Base-by-base conservation (phyloP, 306 rosid genomes). In the Quercus parvula region DNA sequence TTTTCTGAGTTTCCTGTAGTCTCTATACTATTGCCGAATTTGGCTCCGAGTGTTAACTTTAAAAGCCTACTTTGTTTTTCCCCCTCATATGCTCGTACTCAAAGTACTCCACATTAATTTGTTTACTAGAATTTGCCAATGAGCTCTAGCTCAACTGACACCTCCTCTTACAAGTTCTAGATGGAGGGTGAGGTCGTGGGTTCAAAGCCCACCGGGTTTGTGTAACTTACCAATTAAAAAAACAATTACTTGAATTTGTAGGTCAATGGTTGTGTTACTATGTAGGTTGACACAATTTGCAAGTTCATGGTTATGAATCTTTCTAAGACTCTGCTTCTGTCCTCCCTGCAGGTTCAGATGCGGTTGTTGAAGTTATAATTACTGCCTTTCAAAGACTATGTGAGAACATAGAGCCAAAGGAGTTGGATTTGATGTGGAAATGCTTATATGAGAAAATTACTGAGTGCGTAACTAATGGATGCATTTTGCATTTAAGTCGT, bases 381-480 rank as follows among this genome's bases (percentile, higher is more conserved):
- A 82, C 85, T 3, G 80, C 82, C 22, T 89, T 91, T 31, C 77
- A 81, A 84, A 84, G 90, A 58, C 84, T 94, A 81, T 91, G 97
- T 1, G 88, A 90, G 81, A 87, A 79, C 27, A 90, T 90, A 76
- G 94, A 94, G 73, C 76, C 90, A 54, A 49, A 86, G 74, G 95
- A 92, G 82, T 82, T 94, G 87, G 81, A 75, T 81, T 70, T 92
- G 85, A 80, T 91, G 79, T 89, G 91, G 90, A 80, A 78, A 81
- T 85, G 88, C 87, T 81, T 94, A 71, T 84, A 82, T 77, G 80
- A 67, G 84, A 88, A 90, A 85, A 86, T 85, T 59, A 73, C 19
- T 20, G 81, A 69, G 75, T 89, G 81, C 46, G 54, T 82, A 54
- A 77, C 74, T 71, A 83, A 81, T 49, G 88, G 84, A 81, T 44